Percentiles rank a stretch among this genome's conserved stretches.
These are phyloP conservation scores for Papilionanthe hybrid DNA, from an alignment of 116 monocot species.

Conservation along the genomic window DNA sequence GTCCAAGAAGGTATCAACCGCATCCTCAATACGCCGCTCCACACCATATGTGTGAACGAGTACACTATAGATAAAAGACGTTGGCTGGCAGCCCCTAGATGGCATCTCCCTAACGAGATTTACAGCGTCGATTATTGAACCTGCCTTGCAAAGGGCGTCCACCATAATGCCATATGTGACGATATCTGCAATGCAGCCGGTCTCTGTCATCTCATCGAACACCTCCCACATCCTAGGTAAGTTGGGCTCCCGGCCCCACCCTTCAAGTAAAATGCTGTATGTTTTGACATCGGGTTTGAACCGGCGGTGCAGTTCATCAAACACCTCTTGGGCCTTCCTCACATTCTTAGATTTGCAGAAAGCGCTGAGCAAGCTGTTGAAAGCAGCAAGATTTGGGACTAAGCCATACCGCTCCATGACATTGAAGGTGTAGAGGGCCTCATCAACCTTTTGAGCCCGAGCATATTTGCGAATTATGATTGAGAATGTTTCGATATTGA, in stretches of 20 bases:
- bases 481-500: constrained; percentile 84
- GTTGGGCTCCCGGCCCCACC: constrained; percentile 90
- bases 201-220: constrained; percentile 49
- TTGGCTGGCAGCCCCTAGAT: constrained; percentile 42
- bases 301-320: constrained; percentile 55
- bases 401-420: constrained; percentile 82
- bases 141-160: constrained; percentile 77
- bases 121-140: constrained; percentile 56
- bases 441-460: constrained; percentile 68
- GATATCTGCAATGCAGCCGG: constrained; percentile 66
- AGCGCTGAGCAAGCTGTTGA: constrained; percentile 73
- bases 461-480: constrained; percentile 88
- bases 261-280: constrained; percentile 85
- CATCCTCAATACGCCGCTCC: constrained; percentile 65
- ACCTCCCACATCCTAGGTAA: constrained; percentile 72
- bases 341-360: constrained; percentile 93
- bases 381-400: constrained; percentile 50
- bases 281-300: constrained; percentile 76
- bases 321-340: constrained; percentile 86
- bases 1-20: constrained; percentile 67
- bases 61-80: constrained; percentile 77
- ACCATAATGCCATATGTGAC: constrained; percentile 98
- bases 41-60: constrained; percentile 80
- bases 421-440: constrained; percentile 84
- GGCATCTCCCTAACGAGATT: constrained; percentile 57